Conservation (phyloP, 345 rosid species). For the Salix exigua region DNA sequence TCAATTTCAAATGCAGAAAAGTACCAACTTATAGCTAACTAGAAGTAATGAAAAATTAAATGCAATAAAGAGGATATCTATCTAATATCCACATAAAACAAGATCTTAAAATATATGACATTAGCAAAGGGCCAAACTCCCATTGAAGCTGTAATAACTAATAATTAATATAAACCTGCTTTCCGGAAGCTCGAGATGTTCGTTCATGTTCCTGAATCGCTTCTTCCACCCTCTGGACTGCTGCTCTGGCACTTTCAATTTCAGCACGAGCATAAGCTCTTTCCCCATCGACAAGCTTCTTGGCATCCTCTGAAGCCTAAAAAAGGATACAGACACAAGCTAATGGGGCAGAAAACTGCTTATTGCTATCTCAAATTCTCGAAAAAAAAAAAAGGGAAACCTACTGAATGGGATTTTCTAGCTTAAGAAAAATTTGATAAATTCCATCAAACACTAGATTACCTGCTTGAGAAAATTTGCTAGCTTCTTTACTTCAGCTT, state of each 20-base stretch:
- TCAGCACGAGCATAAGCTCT: slow-evolving; percentile 93
- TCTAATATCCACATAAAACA: background rate
- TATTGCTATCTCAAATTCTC: background rate
- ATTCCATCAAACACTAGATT: background rate
- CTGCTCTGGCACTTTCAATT: slow-evolving; percentile 96
- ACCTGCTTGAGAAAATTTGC: slow-evolving; percentile 94
- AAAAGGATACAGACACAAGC: background rate
- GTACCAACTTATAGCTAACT: background rate
- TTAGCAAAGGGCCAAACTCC: background rate
- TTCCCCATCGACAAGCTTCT: slow-evolving; percentile 90
- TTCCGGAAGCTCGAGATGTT: slow-evolving; percentile 71
- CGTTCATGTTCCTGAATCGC: slow-evolving; percentile 82
- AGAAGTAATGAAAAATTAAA: background rate
- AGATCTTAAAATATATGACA: background rate
- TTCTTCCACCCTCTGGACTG: slow-evolving; percentile 96
- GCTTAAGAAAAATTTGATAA: background rate
- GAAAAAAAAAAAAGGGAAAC: background rate
- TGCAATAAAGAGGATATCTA: background rate
- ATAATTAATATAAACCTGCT: slow-evolving; percentile 39
- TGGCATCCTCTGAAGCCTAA: slow-evolving; percentile 98
- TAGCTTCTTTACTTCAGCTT: slow-evolving; percentile 91
- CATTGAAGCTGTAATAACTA: background rate
- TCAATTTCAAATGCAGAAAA: background rate
- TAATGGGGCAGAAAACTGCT: background rate
- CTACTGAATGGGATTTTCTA: background rate